These are phyloP conservation scores for Mucor saturninus DNA, from an alignment of 371 early-diverging fungal genomes.

Conservation along the genomic window DNA sequence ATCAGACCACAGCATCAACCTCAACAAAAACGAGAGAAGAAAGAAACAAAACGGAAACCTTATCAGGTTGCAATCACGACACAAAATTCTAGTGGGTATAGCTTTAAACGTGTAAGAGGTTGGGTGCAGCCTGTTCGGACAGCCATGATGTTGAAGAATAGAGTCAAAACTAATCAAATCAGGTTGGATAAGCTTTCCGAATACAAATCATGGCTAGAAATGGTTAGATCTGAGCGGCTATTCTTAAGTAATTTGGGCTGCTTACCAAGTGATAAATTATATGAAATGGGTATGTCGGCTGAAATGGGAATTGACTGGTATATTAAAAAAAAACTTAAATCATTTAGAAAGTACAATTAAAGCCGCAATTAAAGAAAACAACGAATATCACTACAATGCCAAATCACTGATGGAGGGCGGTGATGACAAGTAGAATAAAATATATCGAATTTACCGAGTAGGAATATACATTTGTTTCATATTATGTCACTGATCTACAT, in stretches of 20 bases:
- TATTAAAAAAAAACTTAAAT: no score
- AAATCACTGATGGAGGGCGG: no score
- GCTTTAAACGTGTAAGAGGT: conserved; percentile 32
- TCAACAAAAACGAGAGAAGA: not conserved
- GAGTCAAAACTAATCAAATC: conserved; percentile 20
- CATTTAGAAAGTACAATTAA: no score
- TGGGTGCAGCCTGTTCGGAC: conserved; percentile 32
- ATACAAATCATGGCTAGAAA: conserved; percentile 12
- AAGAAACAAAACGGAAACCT: conserved; percentile 20
- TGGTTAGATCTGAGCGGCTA: conserved; percentile 16
- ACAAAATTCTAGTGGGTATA: conserved; percentile 12
- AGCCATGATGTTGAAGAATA: conserved; percentile 33
- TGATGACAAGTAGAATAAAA: no score
- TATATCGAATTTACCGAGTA: no score
- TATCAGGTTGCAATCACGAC: conserved; percentile 24
- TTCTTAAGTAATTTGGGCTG: conserved; percentile 18
- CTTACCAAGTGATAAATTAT: conserved; percentile 11
- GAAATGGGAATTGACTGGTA: no score
- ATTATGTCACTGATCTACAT: no score
- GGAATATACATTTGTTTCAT: no score
- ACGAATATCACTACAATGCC: no score
- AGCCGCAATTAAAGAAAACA: no score
- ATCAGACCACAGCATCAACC: not conserved
- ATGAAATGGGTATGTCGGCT: conserved; percentile 7
- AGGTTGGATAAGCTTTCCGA: conserved; percentile 7